Evolutionary conservation across 306 rosid species (phyloP).

Genomic region (Benincasa hispida): DNA sequence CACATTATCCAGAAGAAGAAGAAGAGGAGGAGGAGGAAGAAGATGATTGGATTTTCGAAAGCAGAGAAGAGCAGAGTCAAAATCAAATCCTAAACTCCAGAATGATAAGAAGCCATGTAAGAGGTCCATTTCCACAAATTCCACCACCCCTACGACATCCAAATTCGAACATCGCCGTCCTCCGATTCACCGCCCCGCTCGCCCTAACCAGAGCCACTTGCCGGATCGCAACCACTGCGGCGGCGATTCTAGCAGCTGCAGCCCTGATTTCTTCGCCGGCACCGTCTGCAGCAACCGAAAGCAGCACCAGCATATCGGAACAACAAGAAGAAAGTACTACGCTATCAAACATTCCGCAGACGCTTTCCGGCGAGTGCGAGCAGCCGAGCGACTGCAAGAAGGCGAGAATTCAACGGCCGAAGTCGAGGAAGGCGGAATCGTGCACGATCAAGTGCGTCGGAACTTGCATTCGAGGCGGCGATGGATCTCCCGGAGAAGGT

Average conservation of each 20-base stretch:
- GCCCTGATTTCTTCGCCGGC: constrained; percentile 20
- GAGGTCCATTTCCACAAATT: not conserved
- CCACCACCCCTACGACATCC: not conserved
- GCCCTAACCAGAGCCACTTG: constrained; percentile 1
- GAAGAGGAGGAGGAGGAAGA: not conserved
- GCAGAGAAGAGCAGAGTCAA: not conserved
- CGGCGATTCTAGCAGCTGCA: constrained; percentile 31
- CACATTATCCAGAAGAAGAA: not conserved
- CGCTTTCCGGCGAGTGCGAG: constrained; percentile 63
- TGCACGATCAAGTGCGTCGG: constrained; percentile 77
- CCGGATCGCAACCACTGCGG: constrained; percentile 14
- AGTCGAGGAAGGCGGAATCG: constrained; percentile 73
- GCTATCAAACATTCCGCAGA: constrained; percentile 73
- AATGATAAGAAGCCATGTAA: constrained; percentile 1
- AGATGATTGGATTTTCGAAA: not conserved
- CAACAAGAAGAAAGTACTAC: constrained; percentile 35
- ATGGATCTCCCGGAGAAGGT: constrained; percentile 95
- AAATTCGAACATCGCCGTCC: not conserved
- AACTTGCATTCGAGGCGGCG: constrained; percentile 89
- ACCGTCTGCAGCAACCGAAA: constrained; percentile 9
- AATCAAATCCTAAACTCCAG: not conserved
- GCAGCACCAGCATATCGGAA: constrained; percentile 7
- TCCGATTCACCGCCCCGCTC: not conserved
- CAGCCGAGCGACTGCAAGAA: constrained; percentile 41
- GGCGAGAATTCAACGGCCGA: constrained; percentile 69